Evolutionary conservation across 2,329 filamentous ascomycete genomes (phyloP).

Genomic region (Atkinsonella hypoxylon): DNA sequence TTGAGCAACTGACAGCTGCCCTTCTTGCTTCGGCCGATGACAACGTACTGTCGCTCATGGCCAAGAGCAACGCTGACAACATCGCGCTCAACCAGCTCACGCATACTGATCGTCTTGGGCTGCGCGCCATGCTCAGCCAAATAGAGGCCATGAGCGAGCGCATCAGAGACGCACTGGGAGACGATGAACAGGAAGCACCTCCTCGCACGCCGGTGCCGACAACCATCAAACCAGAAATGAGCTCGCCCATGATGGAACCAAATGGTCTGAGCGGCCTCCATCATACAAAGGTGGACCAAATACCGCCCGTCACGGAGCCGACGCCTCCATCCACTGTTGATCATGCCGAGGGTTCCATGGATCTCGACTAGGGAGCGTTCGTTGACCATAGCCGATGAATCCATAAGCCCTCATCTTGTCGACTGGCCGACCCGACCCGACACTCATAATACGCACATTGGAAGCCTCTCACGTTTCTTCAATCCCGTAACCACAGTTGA

Average conservation of each 20-base stretch:
- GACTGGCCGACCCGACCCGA: too few relatives aligned
- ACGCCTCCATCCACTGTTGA: constrained; percentile 29
- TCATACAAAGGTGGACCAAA: constrained; percentile 18
- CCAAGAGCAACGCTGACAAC: constrained; percentile 32
- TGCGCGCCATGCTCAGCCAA: constrained; percentile 36
- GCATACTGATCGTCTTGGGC: constrained; percentile 29
- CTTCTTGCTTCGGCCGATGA: constrained; percentile 40
- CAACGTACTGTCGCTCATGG: constrained; percentile 34
- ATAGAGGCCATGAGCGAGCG: constrained; percentile 31
- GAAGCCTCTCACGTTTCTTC: too few relatives aligned
- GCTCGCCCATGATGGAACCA: constrained; percentile 16
- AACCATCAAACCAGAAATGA: constrained; percentile 13
- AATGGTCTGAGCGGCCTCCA: constrained; percentile 8
- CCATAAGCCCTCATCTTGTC: too few relatives aligned
- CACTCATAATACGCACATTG: too few relatives aligned
- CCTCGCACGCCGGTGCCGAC: constrained; percentile 9
- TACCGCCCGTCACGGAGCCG: constrained; percentile 23
- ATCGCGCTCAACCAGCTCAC: constrained; percentile 28
- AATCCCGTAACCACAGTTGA: too few relatives aligned
- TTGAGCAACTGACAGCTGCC: constrained; percentile 44
- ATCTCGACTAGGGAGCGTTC: constrained; percentile 21
- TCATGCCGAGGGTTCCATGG: constrained; percentile 26
- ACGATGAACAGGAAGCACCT: constrained; percentile 10
- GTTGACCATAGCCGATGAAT: neutral
- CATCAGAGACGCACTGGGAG: constrained; percentile 29